Evolutionary conservation across 2,329 filamentous ascomycete species (phyloP).

Genomic region (Xylariaceae sp.): DNA sequence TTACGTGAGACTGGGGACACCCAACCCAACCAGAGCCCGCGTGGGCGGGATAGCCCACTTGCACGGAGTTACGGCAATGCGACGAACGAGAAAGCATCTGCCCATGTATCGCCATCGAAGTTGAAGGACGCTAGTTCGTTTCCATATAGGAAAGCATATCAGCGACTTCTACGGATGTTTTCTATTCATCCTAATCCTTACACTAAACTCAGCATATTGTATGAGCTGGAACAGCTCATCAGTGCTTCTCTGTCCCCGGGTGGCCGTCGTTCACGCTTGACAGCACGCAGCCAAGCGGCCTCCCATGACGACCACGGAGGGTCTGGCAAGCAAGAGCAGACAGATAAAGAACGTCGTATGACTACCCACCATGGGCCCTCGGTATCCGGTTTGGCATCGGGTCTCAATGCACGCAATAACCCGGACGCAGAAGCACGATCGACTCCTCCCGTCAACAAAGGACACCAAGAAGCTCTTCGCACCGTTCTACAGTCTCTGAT

Average conservation of each 20-base stretch:
- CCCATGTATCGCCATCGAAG: slow-evolving; percentile 25
- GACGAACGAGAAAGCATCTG: slow-evolving; percentile 38
- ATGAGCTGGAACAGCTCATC: slow-evolving; percentile 79
- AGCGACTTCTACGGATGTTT: slow-evolving; percentile 76
- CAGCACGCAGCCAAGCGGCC: slow-evolving; percentile 38
- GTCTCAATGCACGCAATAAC: slow-evolving; percentile 31
- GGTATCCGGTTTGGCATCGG: slow-evolving; percentile 36
- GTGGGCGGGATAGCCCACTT: slow-evolving; percentile 38
- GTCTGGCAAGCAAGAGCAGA: slow-evolving; percentile 52
- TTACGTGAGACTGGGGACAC: slow-evolving; percentile 50
- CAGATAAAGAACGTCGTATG: slow-evolving; percentile 64
- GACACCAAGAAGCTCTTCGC: slow-evolving; percentile 51
- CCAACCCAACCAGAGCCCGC: slow-evolving; percentile 34
- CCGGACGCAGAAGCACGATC: slow-evolving; percentile 49
- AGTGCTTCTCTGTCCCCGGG: slow-evolving; percentile 65
- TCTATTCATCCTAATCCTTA: slow-evolving; percentile 85
- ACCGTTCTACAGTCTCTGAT: slow-evolving; percentile 65
- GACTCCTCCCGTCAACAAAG: slow-evolving; percentile 52
- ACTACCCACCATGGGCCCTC: slow-evolving; percentile 45
- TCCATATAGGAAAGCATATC: slow-evolving; percentile 76
- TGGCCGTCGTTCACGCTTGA: slow-evolving; percentile 38
- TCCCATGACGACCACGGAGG: slow-evolving; percentile 34
- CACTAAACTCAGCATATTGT: slow-evolving; percentile 75
- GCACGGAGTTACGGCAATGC: slow-evolving; percentile 42
- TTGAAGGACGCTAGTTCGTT: slow-evolving; percentile 53